A percentile compares a stretch with the other conserved stretches of the same genome.
Evolutionary conservation across 2,329 filamentous ascomycete genomes (phyloP).

Genomic region (Clarireedia homoeocarpa): DNA sequence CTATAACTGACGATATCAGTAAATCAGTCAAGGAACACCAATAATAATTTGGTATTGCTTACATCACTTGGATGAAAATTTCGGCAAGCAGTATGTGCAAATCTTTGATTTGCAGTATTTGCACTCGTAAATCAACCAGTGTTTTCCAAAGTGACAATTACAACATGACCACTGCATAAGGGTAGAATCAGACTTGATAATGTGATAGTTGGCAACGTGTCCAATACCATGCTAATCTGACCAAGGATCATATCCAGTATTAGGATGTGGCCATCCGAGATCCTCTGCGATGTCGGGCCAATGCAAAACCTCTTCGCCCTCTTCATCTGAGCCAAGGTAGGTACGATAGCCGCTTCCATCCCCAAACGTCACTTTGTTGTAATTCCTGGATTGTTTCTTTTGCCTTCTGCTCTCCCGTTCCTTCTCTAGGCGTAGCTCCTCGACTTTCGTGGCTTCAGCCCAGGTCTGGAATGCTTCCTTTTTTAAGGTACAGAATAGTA

Average conservation of each 20-base stretch:
- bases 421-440: constrained; percentile 13
- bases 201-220: constrained; percentile 13
- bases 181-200: constrained; percentile 59
- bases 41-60: too few species aligned
- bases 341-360: too few species aligned
- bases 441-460: constrained; percentile 23
- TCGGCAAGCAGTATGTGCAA: constrained; percentile 32
- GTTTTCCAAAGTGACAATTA: constrained; percentile 54
- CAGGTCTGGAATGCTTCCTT: constrained; percentile 30
- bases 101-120: constrained; percentile 59
- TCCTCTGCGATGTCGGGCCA: constrained; percentile 19
- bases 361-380: neutral
- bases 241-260: constrained; percentile 18
- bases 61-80: too few species aligned
- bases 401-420: constrained; percentile 9
- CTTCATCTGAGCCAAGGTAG: too few species aligned
- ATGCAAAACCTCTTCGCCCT: constrained; percentile 9
- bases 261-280: constrained; percentile 17
- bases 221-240: constrained; percentile 12
- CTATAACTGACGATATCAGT: too few species aligned
- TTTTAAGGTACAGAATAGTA: constrained; percentile 38
- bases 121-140: constrained; percentile 63
- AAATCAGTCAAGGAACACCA: too few species aligned
- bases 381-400: too few species aligned
- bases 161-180: constrained; percentile 59